phyloP scores from a whole-genome alignment of 805 yeast species.

The Lipomyces sp. region DNA sequence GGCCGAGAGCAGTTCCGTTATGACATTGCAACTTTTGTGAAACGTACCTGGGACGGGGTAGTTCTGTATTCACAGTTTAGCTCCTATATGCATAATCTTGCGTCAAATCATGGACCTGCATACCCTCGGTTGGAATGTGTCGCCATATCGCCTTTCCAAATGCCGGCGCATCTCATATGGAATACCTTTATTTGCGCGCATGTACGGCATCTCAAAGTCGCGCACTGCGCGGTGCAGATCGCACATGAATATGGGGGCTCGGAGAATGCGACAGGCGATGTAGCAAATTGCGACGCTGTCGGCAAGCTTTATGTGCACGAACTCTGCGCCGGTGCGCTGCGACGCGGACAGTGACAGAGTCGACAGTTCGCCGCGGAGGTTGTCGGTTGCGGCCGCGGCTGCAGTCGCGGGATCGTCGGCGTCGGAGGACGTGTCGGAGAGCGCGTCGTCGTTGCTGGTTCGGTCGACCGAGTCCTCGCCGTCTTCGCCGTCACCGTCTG shows the following conservation, averaged over 20 bases:
- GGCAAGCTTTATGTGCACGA: conserved; percentile 4
- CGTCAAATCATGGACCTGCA: neutral
- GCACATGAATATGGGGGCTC: conserved; percentile 18
- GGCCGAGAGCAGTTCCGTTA: conserved; percentile 1
- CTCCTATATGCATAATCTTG: neutral
- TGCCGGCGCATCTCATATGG: conserved; percentile 12
- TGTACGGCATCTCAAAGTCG: conserved; percentile 16
- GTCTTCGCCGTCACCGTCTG: too few relatives aligned
- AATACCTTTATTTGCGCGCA: conserved; percentile 11
- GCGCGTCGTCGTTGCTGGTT: too few relatives aligned
- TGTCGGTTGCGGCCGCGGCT: neutral
- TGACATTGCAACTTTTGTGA: neutral
- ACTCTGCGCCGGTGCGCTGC: conserved; percentile 7
- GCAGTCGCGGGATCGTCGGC: neutral
- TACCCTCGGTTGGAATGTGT: conserved; percentile 14
- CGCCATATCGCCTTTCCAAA: conserved; percentile 12
- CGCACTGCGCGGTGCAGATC: conserved; percentile 17
- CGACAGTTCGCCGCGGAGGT: neutral
- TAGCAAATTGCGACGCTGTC: conserved; percentile 22
- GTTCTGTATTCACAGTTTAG: neutral
- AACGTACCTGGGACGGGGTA: conserved; percentile 22
- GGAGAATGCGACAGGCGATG: conserved; percentile 21
- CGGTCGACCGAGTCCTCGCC: too few relatives aligned
- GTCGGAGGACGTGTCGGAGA: neutral
- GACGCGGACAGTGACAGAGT: conserved; percentile 6